A percentile compares a stretch with the other conserved stretches of the same genome.
phyloP scores from a whole-genome alignment of 2,329 filamentous ascomycete species.

The Chaetomium globosum region DNA sequence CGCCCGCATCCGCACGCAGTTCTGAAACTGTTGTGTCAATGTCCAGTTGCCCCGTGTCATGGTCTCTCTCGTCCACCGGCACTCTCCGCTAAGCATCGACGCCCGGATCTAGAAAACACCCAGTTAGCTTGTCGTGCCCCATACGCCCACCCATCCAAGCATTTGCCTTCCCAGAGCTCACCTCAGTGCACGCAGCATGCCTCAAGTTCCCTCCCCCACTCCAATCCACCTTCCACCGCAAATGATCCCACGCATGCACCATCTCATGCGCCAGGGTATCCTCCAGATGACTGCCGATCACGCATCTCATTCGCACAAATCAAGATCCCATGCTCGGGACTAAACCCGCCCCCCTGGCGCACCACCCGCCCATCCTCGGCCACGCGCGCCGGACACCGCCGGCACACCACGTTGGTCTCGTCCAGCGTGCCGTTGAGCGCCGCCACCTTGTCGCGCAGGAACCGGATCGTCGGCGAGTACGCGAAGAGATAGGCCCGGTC shows the following conservation, averaged over 20 bases:
- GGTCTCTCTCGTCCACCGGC: constrained; percentile 84
- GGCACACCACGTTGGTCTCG: constrained; percentile 75
- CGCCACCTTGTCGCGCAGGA: constrained; percentile 78
- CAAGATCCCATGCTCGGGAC: constrained; percentile 81
- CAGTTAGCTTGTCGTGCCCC: neutral
- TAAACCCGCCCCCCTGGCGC: constrained; percentile 77
- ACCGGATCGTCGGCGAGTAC: constrained; percentile 84
- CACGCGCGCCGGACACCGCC: constrained; percentile 68
- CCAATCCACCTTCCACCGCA: constrained; percentile 89
- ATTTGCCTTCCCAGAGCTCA: constrained; percentile 46
- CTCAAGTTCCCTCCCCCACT: constrained; percentile 69
- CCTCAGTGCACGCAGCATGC: constrained; percentile 94
- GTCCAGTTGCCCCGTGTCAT: constrained; percentile 84
- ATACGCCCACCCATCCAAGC: neutral
- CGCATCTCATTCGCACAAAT: constrained; percentile 91
- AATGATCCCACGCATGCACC: constrained; percentile 93
- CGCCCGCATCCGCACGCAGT: constrained; percentile 83
- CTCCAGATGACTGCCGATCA: constrained; percentile 78
- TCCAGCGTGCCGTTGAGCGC: constrained; percentile 78
- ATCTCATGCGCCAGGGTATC: constrained; percentile 96
- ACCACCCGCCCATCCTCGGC: constrained; percentile 63
- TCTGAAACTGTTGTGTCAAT: constrained; percentile 88
- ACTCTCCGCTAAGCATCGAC: constrained; percentile 90
- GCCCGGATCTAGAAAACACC: constrained; percentile 71
- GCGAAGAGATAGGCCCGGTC: constrained; percentile 81